phyloP scores from a whole-genome alignment of 371 early-diverging fungal genomes.

The Gilbertella persicaria region DNA sequence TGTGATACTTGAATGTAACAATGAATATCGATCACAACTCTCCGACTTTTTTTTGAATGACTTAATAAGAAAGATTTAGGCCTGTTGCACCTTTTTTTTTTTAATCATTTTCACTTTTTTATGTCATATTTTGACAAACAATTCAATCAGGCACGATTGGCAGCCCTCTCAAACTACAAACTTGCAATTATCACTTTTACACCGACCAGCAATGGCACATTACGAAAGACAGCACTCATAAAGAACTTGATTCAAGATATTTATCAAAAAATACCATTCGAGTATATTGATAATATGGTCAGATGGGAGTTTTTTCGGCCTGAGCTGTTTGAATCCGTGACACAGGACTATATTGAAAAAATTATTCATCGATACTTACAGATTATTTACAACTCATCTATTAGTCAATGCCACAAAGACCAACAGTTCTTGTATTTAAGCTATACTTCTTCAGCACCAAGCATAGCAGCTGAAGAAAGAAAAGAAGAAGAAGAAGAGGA shows the following conservation, averaged over 20 bases:
- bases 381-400: not conserved
- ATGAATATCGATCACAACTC: too few relatives aligned
- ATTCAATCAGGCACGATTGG: slow-evolving; percentile 7
- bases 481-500: not conserved
- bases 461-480: too few relatives aligned
- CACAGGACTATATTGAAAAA: slow-evolving; percentile 10
- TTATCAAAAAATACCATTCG: slow-evolving; percentile 8
- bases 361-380: slow-evolving; percentile 10
- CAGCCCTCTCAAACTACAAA: slow-evolving; percentile 36
- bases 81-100: slow-evolving; percentile 1
- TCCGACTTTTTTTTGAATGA: too few relatives aligned
- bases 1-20: too few relatives aligned
- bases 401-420: not conserved
- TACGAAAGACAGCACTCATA: slow-evolving; percentile 26
- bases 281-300: slow-evolving; percentile 12
- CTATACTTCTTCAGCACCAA: not conserved
- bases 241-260: slow-evolving; percentile 25
- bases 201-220: slow-evolving; percentile 17
- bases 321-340: slow-evolving; percentile 7
- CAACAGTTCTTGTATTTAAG: not conserved
- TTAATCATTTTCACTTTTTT: not conserved
- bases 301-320: slow-evolving; percentile 30
- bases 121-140: not conserved
- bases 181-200: slow-evolving; percentile 27
- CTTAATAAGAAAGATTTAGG: too few relatives aligned